phyloP scores from a whole-genome alignment of 495 filamentous ascomycete species.

The Penicillium pulvis region DNA sequence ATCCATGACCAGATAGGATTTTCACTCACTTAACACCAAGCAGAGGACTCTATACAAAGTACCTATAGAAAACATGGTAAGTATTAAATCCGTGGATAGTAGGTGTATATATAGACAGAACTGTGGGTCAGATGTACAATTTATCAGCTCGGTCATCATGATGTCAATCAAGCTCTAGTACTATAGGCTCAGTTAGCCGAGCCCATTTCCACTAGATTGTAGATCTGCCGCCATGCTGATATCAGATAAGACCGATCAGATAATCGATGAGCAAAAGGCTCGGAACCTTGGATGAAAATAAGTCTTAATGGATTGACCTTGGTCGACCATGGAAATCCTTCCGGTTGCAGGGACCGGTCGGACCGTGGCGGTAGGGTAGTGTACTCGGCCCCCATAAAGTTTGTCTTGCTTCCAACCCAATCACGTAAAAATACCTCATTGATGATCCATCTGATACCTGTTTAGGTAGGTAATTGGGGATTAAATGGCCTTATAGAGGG shows the following conservation, averaged over 20 bases:
- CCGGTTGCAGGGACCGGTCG: neutral
- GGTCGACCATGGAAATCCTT: neutral
- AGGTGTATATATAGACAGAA: too few species aligned
- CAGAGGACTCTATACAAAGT: too few species aligned
- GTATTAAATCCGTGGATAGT: too few species aligned
- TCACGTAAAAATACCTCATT: neutral
- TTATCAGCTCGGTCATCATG: too few species aligned
- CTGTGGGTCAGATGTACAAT: too few species aligned
- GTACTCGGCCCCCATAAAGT: neutral
- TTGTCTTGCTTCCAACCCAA: neutral
- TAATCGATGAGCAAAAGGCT: neutral
- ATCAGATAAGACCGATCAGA: neutral
- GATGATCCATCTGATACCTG: conserved; percentile 10
- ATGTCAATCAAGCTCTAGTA: too few species aligned
- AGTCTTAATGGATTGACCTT: neutral
- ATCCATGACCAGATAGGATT: too few species aligned
- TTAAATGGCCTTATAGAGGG: too few species aligned
- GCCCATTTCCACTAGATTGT: neutral
- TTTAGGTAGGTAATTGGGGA: neutral
- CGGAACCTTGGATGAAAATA: neutral
- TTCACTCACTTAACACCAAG: too few species aligned
- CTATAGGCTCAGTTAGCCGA: too few species aligned
- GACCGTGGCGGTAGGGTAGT: neutral
- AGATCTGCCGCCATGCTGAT: neutral
- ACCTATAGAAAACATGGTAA: too few species aligned